These are phyloP conservation scores for Phyllosticta capitalensis DNA, from an alignment of 2,329 filamentous ascomycete genomes.

Conservation along the genomic window DNA sequence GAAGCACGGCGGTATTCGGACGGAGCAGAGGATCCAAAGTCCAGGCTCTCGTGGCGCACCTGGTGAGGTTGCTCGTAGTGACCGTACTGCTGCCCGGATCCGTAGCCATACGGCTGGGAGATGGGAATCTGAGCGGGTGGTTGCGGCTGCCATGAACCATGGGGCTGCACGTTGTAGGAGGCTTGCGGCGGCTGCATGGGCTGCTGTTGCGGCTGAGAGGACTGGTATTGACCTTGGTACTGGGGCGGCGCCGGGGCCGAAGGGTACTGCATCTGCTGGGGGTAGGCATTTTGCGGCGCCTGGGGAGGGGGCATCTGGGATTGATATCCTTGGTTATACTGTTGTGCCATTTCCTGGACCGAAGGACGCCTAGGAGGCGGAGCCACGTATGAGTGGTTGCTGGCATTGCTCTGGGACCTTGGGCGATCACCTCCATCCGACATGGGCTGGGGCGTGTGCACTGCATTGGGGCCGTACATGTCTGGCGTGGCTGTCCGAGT, in stretches of 20 bases:
- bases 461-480: conserved; percentile 34
- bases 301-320: conserved; percentile 30
- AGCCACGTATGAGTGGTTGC: conserved; percentile 27
- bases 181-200: conserved; percentile 23
- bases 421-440: conserved; percentile 40
- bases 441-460: conserved; percentile 17
- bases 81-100: conserved; percentile 23
- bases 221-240: conserved; percentile 25
- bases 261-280: conserved; percentile 29
- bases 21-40: conserved; percentile 25
- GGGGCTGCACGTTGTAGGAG: conserved; percentile 21
- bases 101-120: conserved; percentile 33
- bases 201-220: conserved; percentile 20
- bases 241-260: conserved; percentile 15
- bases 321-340: conserved; percentile 29
- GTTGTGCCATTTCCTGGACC: conserved; percentile 35
- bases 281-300: conserved; percentile 29
- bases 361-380: conserved; percentile 34
- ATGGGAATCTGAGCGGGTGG: conserved; percentile 26
- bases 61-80: conserved; percentile 30
- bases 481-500: conserved; percentile 44
- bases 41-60: conserved; percentile 30
- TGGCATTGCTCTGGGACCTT: conserved; percentile 53
- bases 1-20: conserved; percentile 33
- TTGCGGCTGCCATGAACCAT: conserved; percentile 24